These are phyloP conservation scores for Aspergillus sp. DNA, from an alignment of 2,329 filamentous ascomycete species.

Conservation along the genomic window DNA sequence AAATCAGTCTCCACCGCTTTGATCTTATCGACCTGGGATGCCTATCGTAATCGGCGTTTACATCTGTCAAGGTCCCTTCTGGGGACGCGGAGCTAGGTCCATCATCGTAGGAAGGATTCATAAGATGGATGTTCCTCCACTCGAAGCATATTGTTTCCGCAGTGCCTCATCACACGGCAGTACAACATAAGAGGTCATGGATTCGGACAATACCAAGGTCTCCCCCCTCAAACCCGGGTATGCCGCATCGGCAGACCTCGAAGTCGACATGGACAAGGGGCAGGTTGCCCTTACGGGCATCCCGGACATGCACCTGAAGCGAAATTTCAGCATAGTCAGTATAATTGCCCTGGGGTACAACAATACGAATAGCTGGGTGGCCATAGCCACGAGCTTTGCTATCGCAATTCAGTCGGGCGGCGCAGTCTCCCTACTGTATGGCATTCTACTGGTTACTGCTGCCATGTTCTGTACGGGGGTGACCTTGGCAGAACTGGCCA, in stretches of 20 bases:
- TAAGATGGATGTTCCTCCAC: constrained; percentile 1
- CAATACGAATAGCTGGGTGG: constrained; percentile 29
- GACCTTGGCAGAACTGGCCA: constrained; percentile 32
- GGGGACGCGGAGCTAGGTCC: not conserved
- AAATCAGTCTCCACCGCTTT: not conserved
- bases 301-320: constrained; percentile 23
- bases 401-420: constrained; percentile 28
- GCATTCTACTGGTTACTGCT: constrained; percentile 24
- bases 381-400: constrained; percentile 28
- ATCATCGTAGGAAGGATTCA: not conserved
- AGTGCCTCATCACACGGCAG: not conserved
- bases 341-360: constrained; percentile 29
- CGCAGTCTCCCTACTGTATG: constrained; percentile 25
- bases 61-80: not conserved
- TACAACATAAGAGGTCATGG: constrained; percentile 11
- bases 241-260: constrained; percentile 5
- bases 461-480: constrained; percentile 25
- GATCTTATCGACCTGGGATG: not conserved
- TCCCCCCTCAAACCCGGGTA: constrained; percentile 9
- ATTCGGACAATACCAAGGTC: constrained; percentile 12
- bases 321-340: constrained; percentile 27
- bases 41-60: constrained; percentile 1
- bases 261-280: constrained; percentile 24
- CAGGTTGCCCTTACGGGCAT: constrained; percentile 22
- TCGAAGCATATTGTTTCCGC: not conserved